Base-by-base conservation (phyloP, 768 basidiomycete genomes). In the Lepiota venenata region DNA sequence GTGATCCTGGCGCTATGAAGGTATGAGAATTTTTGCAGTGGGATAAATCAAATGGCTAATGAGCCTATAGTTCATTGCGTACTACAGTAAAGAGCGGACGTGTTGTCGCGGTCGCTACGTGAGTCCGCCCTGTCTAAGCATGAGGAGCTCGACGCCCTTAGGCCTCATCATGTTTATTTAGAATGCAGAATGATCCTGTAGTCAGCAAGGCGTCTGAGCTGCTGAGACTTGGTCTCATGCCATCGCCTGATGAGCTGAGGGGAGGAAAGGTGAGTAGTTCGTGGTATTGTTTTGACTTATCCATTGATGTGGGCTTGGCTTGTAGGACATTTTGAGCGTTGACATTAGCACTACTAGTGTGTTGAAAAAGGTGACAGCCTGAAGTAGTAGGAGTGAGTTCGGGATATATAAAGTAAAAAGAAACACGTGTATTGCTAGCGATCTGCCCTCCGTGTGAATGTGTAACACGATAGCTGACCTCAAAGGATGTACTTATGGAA, bases 171-270 rank as follows among this genome's bases (percentile, higher is more conserved):
- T 27, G 35, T 4, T 47, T 18, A 29, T 58, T 14, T 50, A 87
- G 85, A 61, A 92, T 92, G 88, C 85, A 86, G 66, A 82, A 82
- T 53, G 91, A 93, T 62, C 91, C 91, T 1, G 78, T 91, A 29
- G 88, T 93, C 27, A 77, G 80, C 53, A 87, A 88, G 69, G 82
- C 86, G 1, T 83, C 87, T 8, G 91, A 94, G 68, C 73, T 97
- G 27, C 67, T 95, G 59, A 76, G 89, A 45, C 68, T 93, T 36
- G 86, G 82, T 11, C 72, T 87, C 58, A 94, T 95, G 91, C 92
- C 91, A 8, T 78, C 83, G 4, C 75, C 84, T 4, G 75, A 82
- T 7, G 89, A 92, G 63, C 69, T 97, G 62, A 83, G 74, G 66
- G 79, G 66, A 35, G 92, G 91, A 49, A 89, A 87, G 81, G 88